Conservation (phyloP, 768 basidiomycete genomes). For the Lentinula edodes region DNA sequence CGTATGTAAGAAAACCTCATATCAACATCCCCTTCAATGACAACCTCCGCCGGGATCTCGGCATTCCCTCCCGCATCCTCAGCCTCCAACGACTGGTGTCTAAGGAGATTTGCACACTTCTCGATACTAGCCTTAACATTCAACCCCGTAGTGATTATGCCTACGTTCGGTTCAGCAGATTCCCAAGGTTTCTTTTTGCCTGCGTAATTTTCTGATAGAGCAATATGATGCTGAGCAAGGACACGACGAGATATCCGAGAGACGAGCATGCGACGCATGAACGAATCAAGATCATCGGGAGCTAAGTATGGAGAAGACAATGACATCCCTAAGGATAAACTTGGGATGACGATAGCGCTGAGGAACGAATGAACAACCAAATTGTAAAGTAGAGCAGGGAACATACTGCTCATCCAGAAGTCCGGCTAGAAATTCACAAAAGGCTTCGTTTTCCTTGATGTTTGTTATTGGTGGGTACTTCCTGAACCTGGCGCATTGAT, state of each 20-base stretch:
- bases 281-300: constrained; percentile 76
- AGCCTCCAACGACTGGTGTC: constrained; percentile 37
- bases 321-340: constrained; percentile 74
- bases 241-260: constrained; percentile 88
- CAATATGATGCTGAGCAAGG: constrained; percentile 84
- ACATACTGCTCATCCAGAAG: constrained; percentile 75
- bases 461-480: constrained; percentile 67
- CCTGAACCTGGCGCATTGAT: constrained; percentile 48
- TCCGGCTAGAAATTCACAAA: constrained; percentile 64
- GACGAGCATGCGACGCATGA: constrained; percentile 88
- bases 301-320: constrained; percentile 76
- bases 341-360: constrained; percentile 78
- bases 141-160: constrained; percentile 78
- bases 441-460: constrained; percentile 68
- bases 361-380: constrained; percentile 4
- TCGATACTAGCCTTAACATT: constrained; percentile 67
- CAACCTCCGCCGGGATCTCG: constrained; percentile 54
- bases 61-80: constrained; percentile 19
- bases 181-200: constrained; percentile 25
- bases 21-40: constrained; percentile 67
- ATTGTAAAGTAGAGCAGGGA: constrained; percentile 3
- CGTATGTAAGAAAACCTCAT: constrained; percentile 78
- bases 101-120: constrained; percentile 56
- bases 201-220: constrained; percentile 58
- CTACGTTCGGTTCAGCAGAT: constrained; percentile 54